Conservation (phyloP, 2,329 filamentous ascomycete genomes). For the Fusarium sp. region DNA sequence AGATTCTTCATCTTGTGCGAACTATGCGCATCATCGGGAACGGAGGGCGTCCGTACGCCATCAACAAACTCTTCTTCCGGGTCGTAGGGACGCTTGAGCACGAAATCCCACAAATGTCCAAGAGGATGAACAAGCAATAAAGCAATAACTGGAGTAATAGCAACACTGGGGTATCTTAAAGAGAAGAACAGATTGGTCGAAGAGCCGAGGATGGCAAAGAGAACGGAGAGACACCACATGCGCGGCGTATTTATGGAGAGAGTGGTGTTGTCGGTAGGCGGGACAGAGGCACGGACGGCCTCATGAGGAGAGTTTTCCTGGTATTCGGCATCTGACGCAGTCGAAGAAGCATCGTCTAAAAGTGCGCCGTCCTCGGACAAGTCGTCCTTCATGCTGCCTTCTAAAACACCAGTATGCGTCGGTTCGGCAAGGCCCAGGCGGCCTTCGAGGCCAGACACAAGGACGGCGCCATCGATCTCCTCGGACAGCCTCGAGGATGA, state of each 20-base stretch:
- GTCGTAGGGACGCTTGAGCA: slow-evolving; percentile 70
- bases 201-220: slow-evolving; percentile 83
- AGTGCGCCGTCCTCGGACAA: slow-evolving; percentile 49
- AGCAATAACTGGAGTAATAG: slow-evolving; percentile 88
- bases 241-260: slow-evolving; percentile 88
- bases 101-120: slow-evolving; percentile 79
- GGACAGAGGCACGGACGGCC: slow-evolving; percentile 81
- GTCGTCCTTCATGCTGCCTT: slow-evolving; percentile 54
- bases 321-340: slow-evolving; percentile 59
- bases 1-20: slow-evolving; percentile 42
- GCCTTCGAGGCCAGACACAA: slow-evolving; percentile 63
- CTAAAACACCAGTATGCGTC: slow-evolving; percentile 55
- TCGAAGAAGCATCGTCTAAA: slow-evolving; percentile 52
- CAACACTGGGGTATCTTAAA: slow-evolving; percentile 87
- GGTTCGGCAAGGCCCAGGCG: slow-evolving; percentile 62
- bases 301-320: slow-evolving; percentile 79
- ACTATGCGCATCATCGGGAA: slow-evolving; percentile 31
- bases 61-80: slow-evolving; percentile 59
- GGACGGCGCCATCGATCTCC: slow-evolving; percentile 60
- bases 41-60: slow-evolving; percentile 52
- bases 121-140: slow-evolving; percentile 85
- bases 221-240: slow-evolving; percentile 83
- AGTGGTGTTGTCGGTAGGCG: slow-evolving; percentile 76
- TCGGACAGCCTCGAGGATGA: slow-evolving; percentile 55
- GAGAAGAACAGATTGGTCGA: slow-evolving; percentile 91